phyloP scores from a whole-genome alignment of 2,329 filamentous ascomycete species.

The Colletotrichum sp. region DNA sequence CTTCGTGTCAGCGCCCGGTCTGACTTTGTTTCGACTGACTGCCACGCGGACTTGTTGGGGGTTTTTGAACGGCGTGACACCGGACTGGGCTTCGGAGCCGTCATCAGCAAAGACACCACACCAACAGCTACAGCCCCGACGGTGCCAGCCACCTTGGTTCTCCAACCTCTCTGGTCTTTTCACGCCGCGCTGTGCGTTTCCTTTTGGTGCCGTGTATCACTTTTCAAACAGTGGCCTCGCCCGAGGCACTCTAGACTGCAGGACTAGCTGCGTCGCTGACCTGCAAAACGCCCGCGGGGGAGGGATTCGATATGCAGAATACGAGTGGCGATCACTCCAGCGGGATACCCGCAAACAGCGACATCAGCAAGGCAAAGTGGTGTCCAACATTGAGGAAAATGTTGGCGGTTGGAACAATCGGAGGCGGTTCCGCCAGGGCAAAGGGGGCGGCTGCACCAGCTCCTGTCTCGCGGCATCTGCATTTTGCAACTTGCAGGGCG shows the following conservation, averaged over 20 bases:
- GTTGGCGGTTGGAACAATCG: not conserved
- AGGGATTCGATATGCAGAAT: slow-evolving; percentile 10
- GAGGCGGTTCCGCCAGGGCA: not conserved
- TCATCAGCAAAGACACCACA: not conserved
- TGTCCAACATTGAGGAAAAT: not conserved
- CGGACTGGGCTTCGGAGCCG: not conserved
- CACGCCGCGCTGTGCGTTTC: not conserved
- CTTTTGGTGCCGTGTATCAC: not conserved
- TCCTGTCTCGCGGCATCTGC: not conserved
- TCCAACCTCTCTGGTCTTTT: not conserved
- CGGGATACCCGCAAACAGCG: slow-evolving; percentile 5
- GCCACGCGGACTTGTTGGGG: not conserved
- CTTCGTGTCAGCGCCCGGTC: not conserved
- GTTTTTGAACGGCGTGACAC: not conserved
- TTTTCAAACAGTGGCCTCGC: slow-evolving; percentile 1
- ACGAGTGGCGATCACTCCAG: slow-evolving; percentile 19
- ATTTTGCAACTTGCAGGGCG: not conserved
- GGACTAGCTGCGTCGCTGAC: slow-evolving; percentile 7
- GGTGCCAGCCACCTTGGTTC: slow-evolving; percentile 2
- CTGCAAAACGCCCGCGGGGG: not conserved
- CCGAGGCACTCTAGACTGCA: not conserved
- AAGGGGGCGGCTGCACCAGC: not conserved
- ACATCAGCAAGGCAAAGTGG: not conserved
- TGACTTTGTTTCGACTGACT: not conserved
- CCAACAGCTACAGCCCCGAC: not conserved